phyloP scores from a whole-genome alignment of 768 basidiomycete species.

The Trametes coccinea region DNA sequence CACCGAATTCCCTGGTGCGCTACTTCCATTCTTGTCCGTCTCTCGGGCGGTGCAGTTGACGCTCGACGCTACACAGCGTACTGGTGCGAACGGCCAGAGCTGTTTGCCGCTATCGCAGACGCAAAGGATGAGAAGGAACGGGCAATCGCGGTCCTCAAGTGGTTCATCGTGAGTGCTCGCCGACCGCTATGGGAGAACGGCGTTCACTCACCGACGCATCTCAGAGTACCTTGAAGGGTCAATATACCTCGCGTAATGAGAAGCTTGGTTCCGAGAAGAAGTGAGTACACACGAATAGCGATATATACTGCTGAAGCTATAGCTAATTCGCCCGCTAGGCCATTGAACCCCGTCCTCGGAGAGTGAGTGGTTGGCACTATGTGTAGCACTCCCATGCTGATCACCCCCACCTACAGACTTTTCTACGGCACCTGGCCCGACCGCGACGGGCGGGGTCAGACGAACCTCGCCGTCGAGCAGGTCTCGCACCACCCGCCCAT shows the following conservation, averaged over 20 bases:
- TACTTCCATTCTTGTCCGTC: not conserved
- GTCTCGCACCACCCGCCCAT: slow-evolving; percentile 95
- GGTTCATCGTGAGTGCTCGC: slow-evolving; percentile 79
- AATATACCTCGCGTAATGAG: slow-evolving; percentile 94
- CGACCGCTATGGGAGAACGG: not conserved
- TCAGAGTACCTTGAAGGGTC: slow-evolving; percentile 92
- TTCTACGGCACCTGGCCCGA: slow-evolving; percentile 93
- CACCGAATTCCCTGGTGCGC: slow-evolving; percentile 86
- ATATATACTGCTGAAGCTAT: slow-evolving; percentile 1
- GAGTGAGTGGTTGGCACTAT: slow-evolving; percentile 55
- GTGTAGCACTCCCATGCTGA: not conserved
- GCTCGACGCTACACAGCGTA: slow-evolving; percentile 58
- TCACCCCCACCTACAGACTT: slow-evolving; percentile 43
- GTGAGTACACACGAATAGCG: slow-evolving; percentile 41
- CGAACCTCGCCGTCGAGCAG: slow-evolving; percentile 85
- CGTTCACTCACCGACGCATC: not conserved
- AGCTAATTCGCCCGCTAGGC: slow-evolving; percentile 46
- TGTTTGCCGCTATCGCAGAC: slow-evolving; percentile 85
- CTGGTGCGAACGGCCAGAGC: slow-evolving; percentile 93
- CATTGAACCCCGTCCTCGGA: slow-evolving; percentile 93
- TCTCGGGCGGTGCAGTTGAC: slow-evolving; percentile 2
- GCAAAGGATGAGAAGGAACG: slow-evolving; percentile 74
- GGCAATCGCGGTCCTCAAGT: slow-evolving; percentile 78
- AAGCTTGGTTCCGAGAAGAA: slow-evolving; percentile 98
- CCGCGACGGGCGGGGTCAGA: slow-evolving; percentile 67